These are phyloP conservation scores for Rubus parviflorus DNA, from an alignment of 306 rosid genomes.

Conservation along the genomic window DNA sequence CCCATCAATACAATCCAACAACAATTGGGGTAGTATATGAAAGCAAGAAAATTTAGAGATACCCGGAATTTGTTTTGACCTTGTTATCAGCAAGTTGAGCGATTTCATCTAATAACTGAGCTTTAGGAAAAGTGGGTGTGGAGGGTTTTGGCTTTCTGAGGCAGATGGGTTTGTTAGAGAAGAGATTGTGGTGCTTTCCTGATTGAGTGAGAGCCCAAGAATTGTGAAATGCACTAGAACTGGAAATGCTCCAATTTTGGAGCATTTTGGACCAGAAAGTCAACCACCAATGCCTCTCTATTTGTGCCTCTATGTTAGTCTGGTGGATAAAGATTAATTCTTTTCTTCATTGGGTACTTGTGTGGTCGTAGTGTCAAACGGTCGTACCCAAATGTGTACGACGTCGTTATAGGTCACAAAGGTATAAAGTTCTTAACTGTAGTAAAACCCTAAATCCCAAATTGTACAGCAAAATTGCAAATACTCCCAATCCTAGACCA, in stretches of 20 bases:
- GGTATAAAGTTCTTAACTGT: neutral
- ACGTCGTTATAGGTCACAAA: neutral
- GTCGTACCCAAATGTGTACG: neutral
- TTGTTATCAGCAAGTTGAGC: conserved; percentile 67
- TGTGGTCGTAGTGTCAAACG: neutral
- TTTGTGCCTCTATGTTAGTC: no score
- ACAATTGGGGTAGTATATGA: neutral
- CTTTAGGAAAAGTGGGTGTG: conserved; percentile 35
- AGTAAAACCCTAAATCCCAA: neutral
- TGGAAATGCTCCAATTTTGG: conserved; percentile 38
- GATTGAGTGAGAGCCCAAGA: conserved; percentile 13
- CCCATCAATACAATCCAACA: conserved; percentile 8
- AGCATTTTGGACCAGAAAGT: conserved; percentile 3
- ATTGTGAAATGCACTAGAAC: conserved; percentile 19
- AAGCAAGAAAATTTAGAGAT: neutral
- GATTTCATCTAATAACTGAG: conserved; percentile 46
- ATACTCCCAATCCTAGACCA: no score
- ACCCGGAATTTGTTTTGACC: conserved; percentile 43
- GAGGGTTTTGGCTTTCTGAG: conserved; percentile 32
- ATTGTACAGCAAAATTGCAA: neutral
- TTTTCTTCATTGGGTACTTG: neutral
- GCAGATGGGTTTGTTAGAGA: conserved; percentile 19
- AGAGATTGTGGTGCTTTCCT: conserved; percentile 15
- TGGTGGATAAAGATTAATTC: neutral
- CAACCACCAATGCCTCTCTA: neutral